Evolutionary conservation across 2,329 filamentous ascomycete genomes (phyloP), one percentile per base, ranked within the genome.

Genomic region (Massarina eburnea): DNA sequence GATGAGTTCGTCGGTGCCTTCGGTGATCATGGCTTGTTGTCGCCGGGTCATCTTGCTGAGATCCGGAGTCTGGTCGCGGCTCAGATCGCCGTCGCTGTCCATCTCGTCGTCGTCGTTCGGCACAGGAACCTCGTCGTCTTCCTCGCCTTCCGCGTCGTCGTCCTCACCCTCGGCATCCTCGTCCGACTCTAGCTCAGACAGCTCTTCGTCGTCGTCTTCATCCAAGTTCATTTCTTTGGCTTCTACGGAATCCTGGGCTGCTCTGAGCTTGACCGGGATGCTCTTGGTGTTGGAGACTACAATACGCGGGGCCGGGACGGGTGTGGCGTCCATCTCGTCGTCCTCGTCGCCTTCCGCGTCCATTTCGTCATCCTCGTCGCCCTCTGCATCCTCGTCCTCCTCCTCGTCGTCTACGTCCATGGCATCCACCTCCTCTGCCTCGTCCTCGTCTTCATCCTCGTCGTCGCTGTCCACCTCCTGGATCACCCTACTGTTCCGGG

Each of bases 31-130:
- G 2, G 82, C 82, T 43, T 84, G 74, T 70, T 89, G 86, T 40
- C 86, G 75, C 58, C 85, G 82, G 14, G 86, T 89, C 68, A 88
- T 74, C 61, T 84, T 85, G 64, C 73, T 82, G 19, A 82, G 68
- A 61, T 88, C 84, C 3, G 83, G 82, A 1, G 83, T 84, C 32
- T 78, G 79, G 38, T 72, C 75, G 51, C 80, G 71, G 44, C 79
- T 82, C 38, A 76, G 73, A 41, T 80, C 79, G 9, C 79, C 78
- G 27, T 78, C 77, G 38, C 79, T 78, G 35, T 80, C 78, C 51
- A 68, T 63, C 7, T 72, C 70, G 8, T 72, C 65, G 15, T 70
- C 72, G 17, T 66, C 63, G 30, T 62, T 61, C 10, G 38, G 72
- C 3, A 57, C 67, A 26, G 59, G 54, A 66, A 71, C 47, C 38